These are phyloP conservation scores for Lipomyces chichibuensis DNA, from an alignment of 805 yeast genomes.

Conservation along the genomic window DNA sequence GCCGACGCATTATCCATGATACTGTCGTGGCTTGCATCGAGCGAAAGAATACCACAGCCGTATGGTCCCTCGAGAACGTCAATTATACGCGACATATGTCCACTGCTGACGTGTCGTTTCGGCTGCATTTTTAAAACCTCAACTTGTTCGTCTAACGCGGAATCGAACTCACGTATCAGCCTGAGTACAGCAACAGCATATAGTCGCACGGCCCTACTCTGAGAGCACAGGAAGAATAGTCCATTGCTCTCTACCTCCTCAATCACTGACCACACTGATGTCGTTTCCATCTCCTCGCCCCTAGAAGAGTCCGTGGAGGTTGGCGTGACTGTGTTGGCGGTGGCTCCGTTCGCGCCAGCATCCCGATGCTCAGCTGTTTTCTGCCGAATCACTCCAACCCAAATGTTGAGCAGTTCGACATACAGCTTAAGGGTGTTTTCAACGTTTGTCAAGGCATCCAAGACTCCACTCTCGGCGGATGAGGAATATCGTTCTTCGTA, in stretches of 20 bases:
- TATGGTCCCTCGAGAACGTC: constrained; percentile 75
- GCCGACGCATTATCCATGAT: constrained; percentile 54
- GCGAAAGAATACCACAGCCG: constrained; percentile 59
- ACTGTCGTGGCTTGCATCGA: constrained; percentile 3
- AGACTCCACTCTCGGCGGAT: constrained; percentile 6
- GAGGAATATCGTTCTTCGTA: constrained; percentile 58
- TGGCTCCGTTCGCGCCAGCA: constrained; percentile 16
- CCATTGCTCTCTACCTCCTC: constrained; percentile 98
- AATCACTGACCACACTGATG: constrained; percentile 76
- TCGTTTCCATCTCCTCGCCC: constrained; percentile 71
- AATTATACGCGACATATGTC: constrained; percentile 49
- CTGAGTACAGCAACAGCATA: constrained; percentile 74
- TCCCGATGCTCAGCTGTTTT: constrained; percentile 40
- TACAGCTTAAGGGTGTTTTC: constrained; percentile 52
- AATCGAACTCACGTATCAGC: constrained; percentile 85
- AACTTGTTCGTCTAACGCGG: constrained; percentile 65
- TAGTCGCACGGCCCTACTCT: constrained; percentile 73
- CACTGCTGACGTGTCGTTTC: constrained; percentile 18
- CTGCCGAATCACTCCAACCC: constrained; percentile 69
- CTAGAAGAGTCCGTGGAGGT: constrained; percentile 41
- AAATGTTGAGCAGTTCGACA: constrained; percentile 75
- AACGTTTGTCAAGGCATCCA: constrained; percentile 35
- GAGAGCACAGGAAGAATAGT: constrained; percentile 84
- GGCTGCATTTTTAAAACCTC: constrained; percentile 36
- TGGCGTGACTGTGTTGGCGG: constrained; percentile 27